These are phyloP conservation scores for Pythium plurisporium DNA, from an alignment of 352 stramenopile species.

Conservation along the genomic window DNA sequence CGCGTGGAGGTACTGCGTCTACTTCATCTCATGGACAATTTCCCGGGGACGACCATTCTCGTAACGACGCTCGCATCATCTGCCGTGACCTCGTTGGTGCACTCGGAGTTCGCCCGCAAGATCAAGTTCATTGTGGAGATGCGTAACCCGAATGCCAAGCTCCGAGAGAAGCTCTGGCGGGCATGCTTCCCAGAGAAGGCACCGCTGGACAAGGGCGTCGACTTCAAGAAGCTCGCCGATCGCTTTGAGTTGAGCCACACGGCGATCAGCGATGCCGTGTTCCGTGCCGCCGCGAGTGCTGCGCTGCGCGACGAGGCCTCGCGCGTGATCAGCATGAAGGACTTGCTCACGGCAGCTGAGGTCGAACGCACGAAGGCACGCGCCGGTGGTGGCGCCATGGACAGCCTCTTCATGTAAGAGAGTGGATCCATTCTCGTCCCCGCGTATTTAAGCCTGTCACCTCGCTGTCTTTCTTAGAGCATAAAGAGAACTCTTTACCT, in stretches of 20 bases:
- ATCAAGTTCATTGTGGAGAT: slow-evolving; percentile 88
- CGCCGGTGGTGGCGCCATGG: slow-evolving; percentile 54
- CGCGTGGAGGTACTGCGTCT: slow-evolving; percentile 70
- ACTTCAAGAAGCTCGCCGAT: slow-evolving; percentile 67
- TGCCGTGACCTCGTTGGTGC: slow-evolving; percentile 35
- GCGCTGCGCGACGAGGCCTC: slow-evolving; percentile 54
- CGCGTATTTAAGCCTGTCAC: not conserved
- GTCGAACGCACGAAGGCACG: slow-evolving; percentile 70
- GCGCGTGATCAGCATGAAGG: slow-evolving; percentile 77
- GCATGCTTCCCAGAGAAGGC: slow-evolving; percentile 72
- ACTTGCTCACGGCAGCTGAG: slow-evolving; percentile 66
- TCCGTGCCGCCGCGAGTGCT: slow-evolving; percentile 68
- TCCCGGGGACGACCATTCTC: slow-evolving; percentile 77
- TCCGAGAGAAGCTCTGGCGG: slow-evolving; percentile 70
- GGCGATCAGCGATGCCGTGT: slow-evolving; percentile 79
- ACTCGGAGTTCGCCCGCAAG: slow-evolving; percentile 66
- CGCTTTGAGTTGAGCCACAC: slow-evolving; percentile 75
- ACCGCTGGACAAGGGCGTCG: slow-evolving; percentile 51
- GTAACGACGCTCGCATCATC: slow-evolving; percentile 63
- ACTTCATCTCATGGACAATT: slow-evolving; percentile 73
- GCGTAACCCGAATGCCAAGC: slow-evolving; percentile 62
- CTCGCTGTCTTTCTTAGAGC: too few relatives aligned
- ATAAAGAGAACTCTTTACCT: too few relatives aligned
- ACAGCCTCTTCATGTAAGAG: slow-evolving; percentile 78
- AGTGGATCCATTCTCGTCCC: not conserved